Evolutionary conservation across 1,284 basidiomycete species (phyloP).

Genomic region (Ceratobasidium sp.): DNA sequence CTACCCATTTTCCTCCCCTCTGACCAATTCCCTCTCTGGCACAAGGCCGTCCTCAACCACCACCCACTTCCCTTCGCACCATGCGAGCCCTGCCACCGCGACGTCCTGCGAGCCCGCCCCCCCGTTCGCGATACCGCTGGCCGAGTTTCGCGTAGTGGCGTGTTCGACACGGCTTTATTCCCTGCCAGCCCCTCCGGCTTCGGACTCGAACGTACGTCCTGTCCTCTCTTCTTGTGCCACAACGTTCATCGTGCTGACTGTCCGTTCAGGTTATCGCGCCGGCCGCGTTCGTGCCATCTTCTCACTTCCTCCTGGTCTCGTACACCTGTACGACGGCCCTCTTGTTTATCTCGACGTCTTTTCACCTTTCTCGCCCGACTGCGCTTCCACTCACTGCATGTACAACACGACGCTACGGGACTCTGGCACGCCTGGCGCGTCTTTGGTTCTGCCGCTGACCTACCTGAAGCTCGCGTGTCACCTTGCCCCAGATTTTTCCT

Average conservation of each 20-base stretch:
- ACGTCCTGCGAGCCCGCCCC: not conserved
- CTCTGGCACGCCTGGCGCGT: not conserved
- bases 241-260: no score
- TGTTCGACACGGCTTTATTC: not conserved
- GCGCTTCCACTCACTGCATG: not conserved
- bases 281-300: constrained; percentile 22
- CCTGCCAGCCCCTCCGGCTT: not conserved
- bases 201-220: not conserved
- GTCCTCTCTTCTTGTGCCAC: no score
- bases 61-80: not conserved
- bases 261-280: constrained; percentile 3
- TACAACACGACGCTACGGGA: not conserved
- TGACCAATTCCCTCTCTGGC: not conserved
- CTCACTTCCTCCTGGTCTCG: not conserved
- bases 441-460: not conserved
- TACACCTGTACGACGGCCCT: not conserved
- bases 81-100: not conserved
- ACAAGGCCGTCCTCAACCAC: not conserved
- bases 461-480: not conserved
- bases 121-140: not conserved
- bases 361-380: not conserved
- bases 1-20: no score
- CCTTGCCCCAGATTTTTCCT: constrained; percentile 5
- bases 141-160: not conserved
- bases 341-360: constrained; percentile 16